phyloP scores from a whole-genome alignment of 805 yeast species.

The Metahyphopichia silvanorum region DNA sequence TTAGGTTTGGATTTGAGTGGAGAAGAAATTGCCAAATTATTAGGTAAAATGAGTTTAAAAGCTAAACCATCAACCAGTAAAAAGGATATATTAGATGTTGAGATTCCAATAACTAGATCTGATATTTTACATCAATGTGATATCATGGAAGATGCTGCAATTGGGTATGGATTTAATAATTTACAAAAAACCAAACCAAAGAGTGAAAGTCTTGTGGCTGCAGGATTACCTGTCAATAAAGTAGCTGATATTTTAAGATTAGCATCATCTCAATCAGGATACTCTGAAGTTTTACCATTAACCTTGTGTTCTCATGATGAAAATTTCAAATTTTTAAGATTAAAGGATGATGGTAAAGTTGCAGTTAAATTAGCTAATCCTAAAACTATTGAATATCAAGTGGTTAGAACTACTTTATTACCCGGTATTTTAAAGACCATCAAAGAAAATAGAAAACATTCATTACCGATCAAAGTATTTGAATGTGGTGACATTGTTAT shows the following conservation, averaged over 20 bases:
- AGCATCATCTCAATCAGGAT: conserved; percentile 92
- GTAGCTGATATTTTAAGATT: conserved; percentile 84
- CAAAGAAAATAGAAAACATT: conserved; percentile 92
- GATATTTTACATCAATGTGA: conserved; percentile 97
- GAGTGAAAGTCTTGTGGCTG: conserved; percentile 74
- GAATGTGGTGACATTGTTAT: conserved; percentile 94
- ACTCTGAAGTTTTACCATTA: conserved; percentile 93
- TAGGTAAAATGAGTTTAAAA: conserved; percentile 76
- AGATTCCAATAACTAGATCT: conserved; percentile 90
- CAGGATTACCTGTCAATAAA: conserved; percentile 88
- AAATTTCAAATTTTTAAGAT: conserved; percentile 83
- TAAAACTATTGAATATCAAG: conserved; percentile 94
- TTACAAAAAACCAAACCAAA: conserved; percentile 76
- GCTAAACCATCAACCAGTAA: conserved; percentile 53
- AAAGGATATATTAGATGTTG: conserved; percentile 55
- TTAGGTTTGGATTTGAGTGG: conserved; percentile 76
- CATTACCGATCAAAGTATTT: conserved; percentile 91
- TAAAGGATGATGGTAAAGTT: conserved; percentile 64
- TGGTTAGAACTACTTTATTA: conserved; percentile 88
- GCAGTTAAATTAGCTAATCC: conserved; percentile 95
- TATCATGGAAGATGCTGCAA: conserved; percentile 97
- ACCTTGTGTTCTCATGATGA: conserved; percentile 96
- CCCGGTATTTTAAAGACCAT: conserved; percentile 96
- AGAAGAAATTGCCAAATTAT: conserved; percentile 62
- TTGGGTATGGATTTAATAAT: conserved; percentile 92